Base-by-base conservation (phyloP, 495 filamentous ascomycete genomes). In the Aspergillus campestris region DNA sequence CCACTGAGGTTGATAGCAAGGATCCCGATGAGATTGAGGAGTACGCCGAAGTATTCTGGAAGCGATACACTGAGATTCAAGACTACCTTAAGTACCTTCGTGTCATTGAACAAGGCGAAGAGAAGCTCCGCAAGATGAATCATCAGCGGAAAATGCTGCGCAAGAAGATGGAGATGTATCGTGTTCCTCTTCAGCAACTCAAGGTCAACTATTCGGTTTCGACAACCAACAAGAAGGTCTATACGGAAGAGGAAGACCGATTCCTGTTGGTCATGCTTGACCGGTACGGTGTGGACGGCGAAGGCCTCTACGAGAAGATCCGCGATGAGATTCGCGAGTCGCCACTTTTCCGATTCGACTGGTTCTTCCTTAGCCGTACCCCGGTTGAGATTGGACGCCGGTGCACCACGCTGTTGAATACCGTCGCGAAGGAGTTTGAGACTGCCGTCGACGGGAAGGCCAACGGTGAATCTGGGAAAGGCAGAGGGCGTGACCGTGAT, bases 201-300 rank as follows among this genome's bases (percentile, higher is more conserved):
- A 95, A 94, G 73, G 87, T 99, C 69, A 95, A 92, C 68, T 99
- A 99, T 64, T 92, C 89, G 0, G 92, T 99, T 14, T 94, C 89
- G 3, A 99, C 94, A 3, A 99, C 94, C 38, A 99, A 99, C 71
- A 99, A 99, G 74, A 97, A 97, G 70, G 89, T 97, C 6, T 99
- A 99, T 59, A 96, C 92, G 0, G 94, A 97, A 58, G 94, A 99
- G 58, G 94, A 99, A 65, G 94, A 99, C 57, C 81, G 94, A 8
- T 99, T 99, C 67, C 71, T 99, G 40, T 73, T 99, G 28, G 90
- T 97, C 32, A 85, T 95, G 69, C 67, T 99, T 3, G 89, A 99
- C 61, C 83, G 81, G 63, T 86, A 84, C 55, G 94, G 94, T 13
- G 78, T 97, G 9, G 87, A 94, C 42, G 84, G 83, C 2, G 89